A percentile compares a stretch with the other conserved stretches of the same genome.
Evolutionary conservation across 306 rosid species (phyloP).

Genomic region (Quercus gilva): DNA sequence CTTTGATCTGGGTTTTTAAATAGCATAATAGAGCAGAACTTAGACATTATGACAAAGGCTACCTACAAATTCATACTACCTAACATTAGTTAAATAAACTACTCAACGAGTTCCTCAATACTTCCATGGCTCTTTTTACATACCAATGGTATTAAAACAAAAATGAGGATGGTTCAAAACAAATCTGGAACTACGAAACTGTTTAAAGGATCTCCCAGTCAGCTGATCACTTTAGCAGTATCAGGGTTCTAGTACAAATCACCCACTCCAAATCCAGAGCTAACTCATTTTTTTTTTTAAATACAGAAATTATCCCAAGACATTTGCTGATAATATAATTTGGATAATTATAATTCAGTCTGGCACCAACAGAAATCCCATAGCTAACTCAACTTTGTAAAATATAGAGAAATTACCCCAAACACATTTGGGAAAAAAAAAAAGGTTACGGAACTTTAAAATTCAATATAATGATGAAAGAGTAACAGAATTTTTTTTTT

Average conservation of each 20-base stretch:
- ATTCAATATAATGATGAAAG: too few relatives aligned
- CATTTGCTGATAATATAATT: neutral
- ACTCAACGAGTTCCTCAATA: neutral
- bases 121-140: neutral
- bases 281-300: neutral
- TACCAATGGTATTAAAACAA: neutral
- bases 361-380: too few relatives aligned
- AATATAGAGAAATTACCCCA: too few relatives aligned
- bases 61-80: neutral
- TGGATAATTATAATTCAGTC: neutral
- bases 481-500: too few relatives aligned
- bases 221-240: neutral
- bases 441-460: too few relatives aligned
- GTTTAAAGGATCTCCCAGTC: neutral
- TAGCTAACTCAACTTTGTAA: too few relatives aligned
- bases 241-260: neutral
- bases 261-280: neutral
- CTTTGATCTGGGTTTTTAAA: neutral
- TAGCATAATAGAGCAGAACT: neutral
- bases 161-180: neutral
- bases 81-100: neutral
- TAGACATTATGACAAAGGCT: neutral
- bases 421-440: too few relatives aligned
- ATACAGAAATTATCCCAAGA: neutral
- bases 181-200: neutral